Base-by-base conservation (phyloP, 805 yeast species). In the Cephaloascus fragrans region DNA sequence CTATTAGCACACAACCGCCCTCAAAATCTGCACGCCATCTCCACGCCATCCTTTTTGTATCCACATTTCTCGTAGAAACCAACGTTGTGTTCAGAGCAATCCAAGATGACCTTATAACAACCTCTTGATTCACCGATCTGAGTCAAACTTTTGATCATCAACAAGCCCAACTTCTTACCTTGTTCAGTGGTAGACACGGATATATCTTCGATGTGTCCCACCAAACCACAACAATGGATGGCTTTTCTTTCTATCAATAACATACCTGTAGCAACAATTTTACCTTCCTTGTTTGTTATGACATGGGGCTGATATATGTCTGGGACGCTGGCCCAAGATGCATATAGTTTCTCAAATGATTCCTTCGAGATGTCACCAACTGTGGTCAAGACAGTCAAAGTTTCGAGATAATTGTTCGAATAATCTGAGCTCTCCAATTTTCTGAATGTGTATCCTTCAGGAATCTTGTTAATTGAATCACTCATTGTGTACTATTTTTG, bases 141-240 rank as follows among this genome's bases (percentile, higher is more conserved):
- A 3, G 80, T 72, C 52, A 90, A 66, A 6, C 73, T 64, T 15
- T 68, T 62, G 47, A 90, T 84, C 59, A 90, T 56, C 15, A 69
- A 61, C 47, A 69, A 64, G 0, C 98, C 98, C 36, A 90, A 63
- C 48, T 76, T 76, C 53, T 81, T 79, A 4, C 98, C 98, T 53
- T 89, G 97, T 54, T 84, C 84, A 16, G 69, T 61, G 23, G 57
- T 54, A 16, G 77, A 69, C 3, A 90, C 95, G 1, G 97, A 82
- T 44, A 90, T 90, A 56, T 90, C 98, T 53, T 90, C 98, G 45
- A 90, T 83, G 61, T 90, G 97, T 2, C 97, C 97, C 3, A 86
- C 94, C 38, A 71, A 59, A 0, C 95, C 94, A 56, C 93, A 78
- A 32, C 65, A 75, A 59, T 90, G 98, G 45, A 93, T 87, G 45